These are phyloP conservation scores for Pseudogymnoascus pannorum DNA, from an alignment of 2,329 filamentous ascomycete species.

Conservation along the genomic window DNA sequence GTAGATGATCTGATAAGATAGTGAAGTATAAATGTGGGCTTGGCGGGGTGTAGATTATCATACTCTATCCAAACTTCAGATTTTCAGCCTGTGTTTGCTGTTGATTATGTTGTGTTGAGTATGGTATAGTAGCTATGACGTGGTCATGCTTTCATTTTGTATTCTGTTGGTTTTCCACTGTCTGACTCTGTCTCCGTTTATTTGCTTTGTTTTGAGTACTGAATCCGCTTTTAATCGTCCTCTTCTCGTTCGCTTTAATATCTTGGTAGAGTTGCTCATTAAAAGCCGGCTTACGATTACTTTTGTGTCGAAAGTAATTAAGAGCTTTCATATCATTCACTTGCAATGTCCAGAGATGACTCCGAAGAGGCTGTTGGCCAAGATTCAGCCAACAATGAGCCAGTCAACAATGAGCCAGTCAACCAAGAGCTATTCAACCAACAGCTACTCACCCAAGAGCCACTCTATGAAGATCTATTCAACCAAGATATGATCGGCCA, in stretches of 20 bases:
- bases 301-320: background rate
- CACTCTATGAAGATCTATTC: background rate
- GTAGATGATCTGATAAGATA: constrained; percentile 11
- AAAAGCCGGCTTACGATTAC: background rate
- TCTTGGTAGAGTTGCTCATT: background rate
- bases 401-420: background rate
- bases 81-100: background rate
- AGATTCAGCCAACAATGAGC: background rate
- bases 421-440: background rate
- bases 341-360: background rate
- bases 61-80: background rate
- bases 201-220: background rate
- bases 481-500: background rate
- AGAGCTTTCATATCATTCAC: background rate
- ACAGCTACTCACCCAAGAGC: background rate
- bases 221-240: background rate
- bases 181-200: background rate
- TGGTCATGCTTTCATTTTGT: background rate
- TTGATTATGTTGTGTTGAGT: background rate
- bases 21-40: background rate
- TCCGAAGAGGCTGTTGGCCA: background rate
- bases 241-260: background rate
- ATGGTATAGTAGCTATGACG: background rate
- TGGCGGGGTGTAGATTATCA: background rate
- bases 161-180: background rate